Percentiles rank a stretch among this genome's conserved stretches.
phyloP scores from a whole-genome alignment of 805 yeast species.

The Candida nonsorbophila region DNA sequence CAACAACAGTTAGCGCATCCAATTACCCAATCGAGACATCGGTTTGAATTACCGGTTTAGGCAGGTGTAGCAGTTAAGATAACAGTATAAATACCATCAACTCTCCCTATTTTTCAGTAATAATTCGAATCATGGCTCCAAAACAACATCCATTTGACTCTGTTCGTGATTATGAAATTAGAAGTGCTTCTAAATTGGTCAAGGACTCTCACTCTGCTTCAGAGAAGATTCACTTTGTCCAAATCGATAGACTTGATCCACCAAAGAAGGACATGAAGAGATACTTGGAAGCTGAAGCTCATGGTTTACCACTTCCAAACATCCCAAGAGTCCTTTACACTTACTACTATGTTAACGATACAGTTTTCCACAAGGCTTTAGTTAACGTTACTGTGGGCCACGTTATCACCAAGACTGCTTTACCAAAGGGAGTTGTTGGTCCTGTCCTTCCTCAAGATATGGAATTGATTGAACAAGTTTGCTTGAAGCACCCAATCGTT shows the following conservation, averaged over 20 bases:
- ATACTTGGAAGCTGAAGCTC: slow-evolving; percentile 62
- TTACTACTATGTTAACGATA: slow-evolving; percentile 56
- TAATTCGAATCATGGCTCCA: too few species aligned
- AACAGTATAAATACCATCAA: too few species aligned
- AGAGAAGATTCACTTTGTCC: slow-evolving; percentile 57
- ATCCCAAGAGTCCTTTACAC: slow-evolving; percentile 66
- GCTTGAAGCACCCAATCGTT: slow-evolving; percentile 51
- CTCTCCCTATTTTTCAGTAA: too few species aligned
- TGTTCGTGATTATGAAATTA: slow-evolving; percentile 53
- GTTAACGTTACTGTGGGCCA: slow-evolving; percentile 61
- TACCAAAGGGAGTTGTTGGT: slow-evolving; percentile 62
- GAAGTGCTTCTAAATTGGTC: slow-evolving; percentile 52
- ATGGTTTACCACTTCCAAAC: slow-evolving; percentile 42
- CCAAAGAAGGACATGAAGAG: slow-evolving; percentile 69
- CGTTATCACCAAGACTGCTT: slow-evolving; percentile 48
- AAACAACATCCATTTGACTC: slow-evolving; percentile 54
- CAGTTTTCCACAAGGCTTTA: slow-evolving; percentile 63
- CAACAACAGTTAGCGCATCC: too few species aligned
- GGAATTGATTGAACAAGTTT: slow-evolving; percentile 45
- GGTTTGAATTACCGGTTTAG: too few species aligned
- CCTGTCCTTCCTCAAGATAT: slow-evolving; percentile 68
- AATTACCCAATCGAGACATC: too few species aligned
- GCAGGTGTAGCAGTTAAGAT: too few species aligned
- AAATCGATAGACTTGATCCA: slow-evolving; percentile 68
- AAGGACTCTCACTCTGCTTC: slow-evolving; percentile 51